These are phyloP conservation scores for Dovyalis caffra DNA, from an alignment of 345 rosid genomes.

Conservation along the genomic window DNA sequence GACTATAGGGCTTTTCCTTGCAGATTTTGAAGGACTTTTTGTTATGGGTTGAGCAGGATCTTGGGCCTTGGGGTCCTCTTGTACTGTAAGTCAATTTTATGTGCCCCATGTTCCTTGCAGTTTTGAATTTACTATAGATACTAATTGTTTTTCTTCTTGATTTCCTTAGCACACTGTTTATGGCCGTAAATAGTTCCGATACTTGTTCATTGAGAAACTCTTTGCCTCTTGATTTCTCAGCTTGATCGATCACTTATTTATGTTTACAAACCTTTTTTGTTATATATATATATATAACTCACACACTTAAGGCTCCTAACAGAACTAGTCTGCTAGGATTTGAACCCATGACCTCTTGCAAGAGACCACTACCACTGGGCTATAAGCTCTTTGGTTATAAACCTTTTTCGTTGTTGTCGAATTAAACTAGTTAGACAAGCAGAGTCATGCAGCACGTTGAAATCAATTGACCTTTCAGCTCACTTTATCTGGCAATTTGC, in stretches of 20 bases:
- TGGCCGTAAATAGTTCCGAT: background rate
- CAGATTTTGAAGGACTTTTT: constrained; percentile 93
- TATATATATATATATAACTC: too few species aligned
- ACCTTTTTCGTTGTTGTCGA: too few species aligned
- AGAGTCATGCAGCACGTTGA: background rate
- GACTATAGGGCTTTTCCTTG: constrained; percentile 24
- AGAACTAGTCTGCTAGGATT: too few species aligned
- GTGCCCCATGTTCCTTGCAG: background rate
- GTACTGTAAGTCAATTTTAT: constrained; percentile 63
- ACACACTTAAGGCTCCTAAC: too few species aligned
- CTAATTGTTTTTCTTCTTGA: background rate
- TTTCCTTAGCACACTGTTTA: background rate
- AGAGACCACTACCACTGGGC: too few species aligned
- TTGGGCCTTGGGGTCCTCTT: constrained; percentile 98
- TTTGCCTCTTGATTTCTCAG: background rate
- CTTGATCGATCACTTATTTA: background rate
- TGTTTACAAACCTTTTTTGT: background rate
- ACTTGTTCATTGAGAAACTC: background rate
- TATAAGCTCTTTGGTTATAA: too few species aligned
- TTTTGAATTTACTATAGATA: background rate
- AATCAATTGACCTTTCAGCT: background rate
- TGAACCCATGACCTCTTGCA: too few species aligned
- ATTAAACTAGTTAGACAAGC: too few species aligned
- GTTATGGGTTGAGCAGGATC: constrained; percentile 89
- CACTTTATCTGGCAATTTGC: constrained; percentile 24